Evolutionary conservation across 345 rosid genomes (phyloP), one percentile per base, ranked within the genome.

Genomic region (Heritiera littoralis): DNA sequence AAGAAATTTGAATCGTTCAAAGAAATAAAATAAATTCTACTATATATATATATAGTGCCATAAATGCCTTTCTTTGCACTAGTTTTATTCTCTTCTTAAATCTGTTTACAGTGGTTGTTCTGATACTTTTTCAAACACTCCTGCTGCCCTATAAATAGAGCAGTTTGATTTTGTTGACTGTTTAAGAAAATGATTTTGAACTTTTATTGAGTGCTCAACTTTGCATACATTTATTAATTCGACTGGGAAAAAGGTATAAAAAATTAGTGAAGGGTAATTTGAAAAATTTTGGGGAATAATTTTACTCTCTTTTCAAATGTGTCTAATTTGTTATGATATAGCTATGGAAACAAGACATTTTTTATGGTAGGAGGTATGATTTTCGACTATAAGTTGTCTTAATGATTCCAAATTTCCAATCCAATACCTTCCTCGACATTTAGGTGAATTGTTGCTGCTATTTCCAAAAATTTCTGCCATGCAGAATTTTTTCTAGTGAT

Each of bases 1-100:
- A 74, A 38, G 77, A 38, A 74, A 56, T 18, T 55, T 74, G 77
- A 55, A 54, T 55, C 46, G 2, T 73, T 69, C 28, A 4, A 18
- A 69, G 7, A 46, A 46, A 18, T 43, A n/a, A 40, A 17, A 9
- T n/a, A 4, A 9, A 12, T 46, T 6, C 35, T 20, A 5, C 38
- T 2, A 11, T 51, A 32, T 51, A 49, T 1, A 7, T 49, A 51
- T 1, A 7, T 49, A 51, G 11, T 49, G 61, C 18, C 28, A 55
- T 54, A 18, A 35, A 55, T 73, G 46, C 17, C 2, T 73, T 72
- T 54, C 28, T 15, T 55, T 45, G 38, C 38, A 32, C 48, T 40
- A 40, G 14, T 48, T 28, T 41, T 2, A 10, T 52, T 74, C 23
- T 58, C 52, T 73, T 56, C 65, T 40, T 74, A 28, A 74, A 58